A percentile compares a stretch with the other conserved stretches of the same genome.
These are phyloP conservation scores for Colletotrichum phormii DNA, from an alignment of 2,329 filamentous ascomycete species.

Conservation along the genomic window DNA sequence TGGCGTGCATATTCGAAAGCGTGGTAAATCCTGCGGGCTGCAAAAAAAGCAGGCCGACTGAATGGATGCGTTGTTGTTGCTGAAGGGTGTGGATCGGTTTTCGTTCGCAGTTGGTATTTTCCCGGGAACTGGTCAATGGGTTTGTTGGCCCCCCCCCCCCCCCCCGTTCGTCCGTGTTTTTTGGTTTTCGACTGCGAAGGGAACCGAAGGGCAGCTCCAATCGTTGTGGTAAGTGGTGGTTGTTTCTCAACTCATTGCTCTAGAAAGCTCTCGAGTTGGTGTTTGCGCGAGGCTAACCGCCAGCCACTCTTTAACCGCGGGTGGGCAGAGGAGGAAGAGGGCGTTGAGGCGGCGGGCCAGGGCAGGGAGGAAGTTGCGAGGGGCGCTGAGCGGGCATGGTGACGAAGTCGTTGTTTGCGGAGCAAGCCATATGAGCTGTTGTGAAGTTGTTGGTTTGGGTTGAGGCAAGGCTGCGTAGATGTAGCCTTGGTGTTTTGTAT, in stretches of 20 bases:
- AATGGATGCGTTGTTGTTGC: not conserved
- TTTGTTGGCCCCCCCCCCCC: not conserved
- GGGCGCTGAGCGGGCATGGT: constrained; percentile 71
- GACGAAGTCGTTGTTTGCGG: constrained; percentile 42
- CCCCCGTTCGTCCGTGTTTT: not conserved
- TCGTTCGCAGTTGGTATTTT: constrained; percentile 27
- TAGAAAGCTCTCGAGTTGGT: constrained; percentile 13
- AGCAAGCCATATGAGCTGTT: constrained; percentile 35
- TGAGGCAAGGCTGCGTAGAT: constrained; percentile 17
- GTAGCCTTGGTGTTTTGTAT: constrained; percentile 14
- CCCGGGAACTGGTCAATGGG: not conserved
- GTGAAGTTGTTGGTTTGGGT: constrained; percentile 34
- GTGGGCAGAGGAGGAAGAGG: constrained; percentile 75
- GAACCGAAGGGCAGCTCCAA: constrained; percentile 2
- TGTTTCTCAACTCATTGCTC: not conserved
- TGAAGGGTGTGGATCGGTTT: not conserved
- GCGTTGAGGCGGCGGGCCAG: constrained; percentile 72
- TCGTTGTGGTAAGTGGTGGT: not conserved
- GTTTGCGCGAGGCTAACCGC: constrained; percentile 19
- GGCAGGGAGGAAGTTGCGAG: constrained; percentile 75
- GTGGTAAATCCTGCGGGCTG: constrained; percentile 5
- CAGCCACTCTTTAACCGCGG: constrained; percentile 58
- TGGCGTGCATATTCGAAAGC: constrained; percentile 30
- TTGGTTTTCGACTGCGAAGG: constrained; percentile 3
- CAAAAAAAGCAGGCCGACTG: constrained; percentile 3